A percentile compares a stretch with the other conserved stretches of the same genome.
Evolutionary conservation across 1,139 yeast genomes (phyloP).

Genomic region (Magnusiomyces paraingens): DNA sequence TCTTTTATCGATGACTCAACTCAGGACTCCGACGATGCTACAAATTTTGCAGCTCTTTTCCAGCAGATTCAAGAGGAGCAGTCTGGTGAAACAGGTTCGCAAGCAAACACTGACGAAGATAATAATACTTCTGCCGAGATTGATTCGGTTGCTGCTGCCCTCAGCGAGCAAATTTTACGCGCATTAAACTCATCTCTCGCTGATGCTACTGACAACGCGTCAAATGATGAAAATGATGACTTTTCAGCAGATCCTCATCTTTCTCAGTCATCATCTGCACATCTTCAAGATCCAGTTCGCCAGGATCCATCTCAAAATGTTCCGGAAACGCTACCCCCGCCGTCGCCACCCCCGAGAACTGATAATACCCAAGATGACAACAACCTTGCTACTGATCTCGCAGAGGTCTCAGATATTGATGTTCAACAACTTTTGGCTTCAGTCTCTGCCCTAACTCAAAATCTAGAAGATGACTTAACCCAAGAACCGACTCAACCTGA

Average conservation of each 20-base stretch:
- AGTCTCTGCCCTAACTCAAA: conserved; percentile 2
- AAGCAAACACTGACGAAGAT: neutral
- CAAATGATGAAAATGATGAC: neutral
- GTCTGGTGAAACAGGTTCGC: neutral
- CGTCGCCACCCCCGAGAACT: neutral
- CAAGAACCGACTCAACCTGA: neutral
- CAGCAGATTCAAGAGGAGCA: neutral
- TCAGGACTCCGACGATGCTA: neutral
- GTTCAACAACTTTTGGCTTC: conserved; percentile 6
- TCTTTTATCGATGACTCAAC: too few relatives aligned
- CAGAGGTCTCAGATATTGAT: neutral
- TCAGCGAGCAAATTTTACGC: conserved; percentile 3
- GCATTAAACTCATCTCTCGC: neutral
- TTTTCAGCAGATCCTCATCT: neutral
- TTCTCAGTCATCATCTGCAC: neutral
- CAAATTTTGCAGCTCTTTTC: neutral
- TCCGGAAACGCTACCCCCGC: conserved; percentile 1
- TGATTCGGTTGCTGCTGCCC: neutral
- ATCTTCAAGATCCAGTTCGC: neutral
- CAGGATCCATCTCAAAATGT: conserved; percentile 3
- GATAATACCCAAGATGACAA: neutral
- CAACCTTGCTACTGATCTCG: neutral
- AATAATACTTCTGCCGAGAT: neutral
- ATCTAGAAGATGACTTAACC: neutral
- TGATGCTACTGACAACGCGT: neutral